These are phyloP conservation scores for Prototheca cutis DNA, from an alignment of 163 green algal genomes.

Conservation along the genomic window DNA sequence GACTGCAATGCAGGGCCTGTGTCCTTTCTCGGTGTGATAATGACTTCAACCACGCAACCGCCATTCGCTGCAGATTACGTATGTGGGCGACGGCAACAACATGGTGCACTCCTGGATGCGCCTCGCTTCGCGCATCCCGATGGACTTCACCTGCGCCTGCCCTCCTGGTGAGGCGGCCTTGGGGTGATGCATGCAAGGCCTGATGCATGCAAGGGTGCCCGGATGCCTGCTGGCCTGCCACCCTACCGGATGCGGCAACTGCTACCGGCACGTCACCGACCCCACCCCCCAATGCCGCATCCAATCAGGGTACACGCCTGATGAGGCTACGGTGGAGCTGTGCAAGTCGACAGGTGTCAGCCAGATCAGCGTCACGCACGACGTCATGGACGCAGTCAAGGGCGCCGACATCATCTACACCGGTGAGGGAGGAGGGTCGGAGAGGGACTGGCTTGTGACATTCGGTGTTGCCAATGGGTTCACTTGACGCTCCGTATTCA, in stretches of 20 bases:
- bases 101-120: constrained; percentile 95
- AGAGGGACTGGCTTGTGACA: too few relatives aligned
- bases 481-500: too few relatives aligned
- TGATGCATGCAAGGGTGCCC: too few relatives aligned
- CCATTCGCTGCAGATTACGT: constrained; percentile 72
- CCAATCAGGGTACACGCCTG: constrained; percentile 74
- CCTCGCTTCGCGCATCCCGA: constrained; percentile 70
- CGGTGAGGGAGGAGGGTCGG: too few relatives aligned
- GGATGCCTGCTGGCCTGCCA: neutral
- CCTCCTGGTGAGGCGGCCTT: constrained; percentile 40
- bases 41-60: too few relatives aligned
- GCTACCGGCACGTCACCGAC: too few relatives aligned
- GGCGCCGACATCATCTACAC: constrained; percentile 95
- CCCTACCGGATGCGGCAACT: too few relatives aligned
- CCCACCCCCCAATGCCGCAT: too few relatives aligned
- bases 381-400: constrained; percentile 75
- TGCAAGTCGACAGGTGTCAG: constrained; percentile 34
- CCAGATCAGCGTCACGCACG: constrained; percentile 60
- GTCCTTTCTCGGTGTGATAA: too few relatives aligned
- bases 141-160: constrained; percentile 92
- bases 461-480: too few relatives aligned
- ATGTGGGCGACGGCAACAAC: constrained; percentile 99
- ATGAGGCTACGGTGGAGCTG: constrained; percentile 66
- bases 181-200: neutral
- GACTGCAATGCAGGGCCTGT: too few relatives aligned